Percentiles rank a stretch among this genome's conserved stretches.
Conservation (phyloP, 2,329 filamentous ascomycete species). For the Didymellaceae sp. region DNA sequence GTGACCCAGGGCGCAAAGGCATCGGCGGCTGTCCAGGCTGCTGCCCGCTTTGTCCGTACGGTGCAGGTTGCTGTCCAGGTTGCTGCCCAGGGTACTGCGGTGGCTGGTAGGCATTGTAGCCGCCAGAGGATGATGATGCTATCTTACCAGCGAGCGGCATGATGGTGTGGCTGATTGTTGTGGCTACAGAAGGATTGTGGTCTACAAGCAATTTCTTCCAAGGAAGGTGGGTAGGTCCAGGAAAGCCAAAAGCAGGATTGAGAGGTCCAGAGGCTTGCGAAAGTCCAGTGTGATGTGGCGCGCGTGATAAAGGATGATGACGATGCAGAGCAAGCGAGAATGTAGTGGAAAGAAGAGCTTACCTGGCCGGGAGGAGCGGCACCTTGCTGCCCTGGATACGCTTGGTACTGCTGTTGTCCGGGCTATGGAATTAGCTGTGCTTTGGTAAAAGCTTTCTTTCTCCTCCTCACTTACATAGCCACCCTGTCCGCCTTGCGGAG, state of each 20-base stretch:
- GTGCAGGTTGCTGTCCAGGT: slow-evolving; percentile 37
- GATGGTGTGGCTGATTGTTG: slow-evolving; percentile 22
- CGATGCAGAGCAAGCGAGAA: slow-evolving; percentile 41
- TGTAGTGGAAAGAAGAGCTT: slow-evolving; percentile 29
- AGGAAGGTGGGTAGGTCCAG: slow-evolving; percentile 24
- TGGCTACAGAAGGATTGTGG: slow-evolving; percentile 24
- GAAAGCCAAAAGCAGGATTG: slow-evolving; percentile 39
- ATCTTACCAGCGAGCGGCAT: slow-evolving; percentile 40
- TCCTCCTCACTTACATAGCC: slow-evolving; percentile 59
- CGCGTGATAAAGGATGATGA: slow-evolving; percentile 35
- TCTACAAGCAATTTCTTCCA: slow-evolving; percentile 22
- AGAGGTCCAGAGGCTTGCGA: slow-evolving; percentile 23
- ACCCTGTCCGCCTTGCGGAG: slow-evolving; percentile 35
- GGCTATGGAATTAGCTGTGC: slow-evolving; percentile 46
- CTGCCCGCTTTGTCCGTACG: slow-evolving; percentile 32
- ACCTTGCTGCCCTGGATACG: slow-evolving; percentile 61
- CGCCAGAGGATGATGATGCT: slow-evolving; percentile 21
- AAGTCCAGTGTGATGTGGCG: slow-evolving; percentile 29
- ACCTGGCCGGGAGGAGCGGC: slow-evolving; percentile 48
- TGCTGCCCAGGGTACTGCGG: slow-evolving; percentile 29
- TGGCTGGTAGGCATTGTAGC: slow-evolving; percentile 41
- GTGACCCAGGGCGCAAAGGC: slow-evolving; percentile 45
- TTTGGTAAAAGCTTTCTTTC: slow-evolving; percentile 14
- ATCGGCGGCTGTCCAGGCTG: slow-evolving; percentile 35
- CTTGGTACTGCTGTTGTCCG: slow-evolving; percentile 61